Percentiles rank a stretch among this genome's conserved stretches.
These are phyloP conservation scores for Nothopassalora personata DNA, from an alignment of 2,329 filamentous ascomycete genomes.

Conservation along the genomic window DNA sequence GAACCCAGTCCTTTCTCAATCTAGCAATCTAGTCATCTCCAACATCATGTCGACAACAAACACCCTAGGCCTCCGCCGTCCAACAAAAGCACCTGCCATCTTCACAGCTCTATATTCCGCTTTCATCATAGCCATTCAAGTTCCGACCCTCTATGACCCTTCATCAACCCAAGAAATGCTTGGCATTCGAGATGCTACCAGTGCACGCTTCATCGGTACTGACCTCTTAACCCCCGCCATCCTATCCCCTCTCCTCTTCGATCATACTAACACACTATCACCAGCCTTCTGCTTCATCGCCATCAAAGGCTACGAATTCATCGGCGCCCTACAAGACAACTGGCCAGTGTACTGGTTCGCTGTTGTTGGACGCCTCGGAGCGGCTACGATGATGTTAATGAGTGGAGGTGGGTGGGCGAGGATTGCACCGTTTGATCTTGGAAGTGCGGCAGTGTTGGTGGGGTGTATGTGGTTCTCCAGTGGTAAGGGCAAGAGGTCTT, in stretches of 20 bases:
- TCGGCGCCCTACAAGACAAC: background rate
- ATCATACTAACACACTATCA: background rate
- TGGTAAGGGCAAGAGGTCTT: background rate
- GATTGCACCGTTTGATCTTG: background rate
- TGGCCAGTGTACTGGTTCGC: constrained; percentile 2
- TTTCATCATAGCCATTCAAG: background rate
- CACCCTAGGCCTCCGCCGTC: background rate
- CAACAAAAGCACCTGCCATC: background rate
- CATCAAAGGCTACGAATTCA: background rate
- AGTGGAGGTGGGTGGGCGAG: background rate
- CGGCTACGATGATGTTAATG: background rate
- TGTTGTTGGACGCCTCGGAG: background rate
- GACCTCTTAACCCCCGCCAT: background rate
- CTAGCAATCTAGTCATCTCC: background rate
- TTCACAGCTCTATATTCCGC: background rate
- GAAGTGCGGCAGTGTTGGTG: background rate
- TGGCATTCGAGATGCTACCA: background rate
- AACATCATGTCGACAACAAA: background rate
- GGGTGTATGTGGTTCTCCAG: background rate
- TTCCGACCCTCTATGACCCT: background rate
- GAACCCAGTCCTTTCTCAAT: too few species aligned
- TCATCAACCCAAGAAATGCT: constrained; percentile 1
- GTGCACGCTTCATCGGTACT: background rate
- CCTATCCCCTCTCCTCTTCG: background rate
- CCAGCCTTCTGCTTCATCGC: background rate